A percentile compares a stretch with the other conserved stretches of the same genome.
phyloP scores from a whole-genome alignment of 1,139 yeast genomes.

The Zygoascus hellenicus region DNA sequence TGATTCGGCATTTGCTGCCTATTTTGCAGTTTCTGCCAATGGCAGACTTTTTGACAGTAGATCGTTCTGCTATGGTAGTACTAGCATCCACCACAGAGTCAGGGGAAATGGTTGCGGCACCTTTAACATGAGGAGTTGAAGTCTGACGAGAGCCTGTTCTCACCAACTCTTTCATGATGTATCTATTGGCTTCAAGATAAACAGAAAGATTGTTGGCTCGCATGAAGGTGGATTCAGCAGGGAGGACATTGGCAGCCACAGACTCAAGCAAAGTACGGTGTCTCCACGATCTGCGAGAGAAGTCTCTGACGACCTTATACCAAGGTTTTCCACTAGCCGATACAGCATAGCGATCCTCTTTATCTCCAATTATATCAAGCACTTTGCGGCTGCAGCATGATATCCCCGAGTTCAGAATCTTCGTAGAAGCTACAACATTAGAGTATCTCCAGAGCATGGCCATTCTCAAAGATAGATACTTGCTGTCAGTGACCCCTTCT shows the following conservation, averaged over 20 bases:
- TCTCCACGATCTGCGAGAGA: slow-evolving; percentile 89
- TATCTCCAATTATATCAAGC: slow-evolving; percentile 36
- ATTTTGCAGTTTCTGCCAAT: slow-evolving; percentile 71
- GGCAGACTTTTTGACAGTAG: slow-evolving; percentile 79
- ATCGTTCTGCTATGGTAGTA: slow-evolving; percentile 62
- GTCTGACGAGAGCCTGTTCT: slow-evolving; percentile 15
- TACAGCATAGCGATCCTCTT: slow-evolving; percentile 11
- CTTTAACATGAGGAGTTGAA: slow-evolving; percentile 34
- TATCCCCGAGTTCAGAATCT: slow-evolving; percentile 68
- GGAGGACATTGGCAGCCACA: slow-evolving; percentile 48
- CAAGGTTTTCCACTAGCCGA: slow-evolving; percentile 42
- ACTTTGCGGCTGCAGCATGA: slow-evolving; percentile 65
- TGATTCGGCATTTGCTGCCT: slow-evolving; percentile 81
- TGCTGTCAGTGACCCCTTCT: slow-evolving; percentile 59
- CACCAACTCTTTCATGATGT: slow-evolving; percentile 48
- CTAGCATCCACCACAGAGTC: slow-evolving; percentile 70
- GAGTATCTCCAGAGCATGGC: slow-evolving; percentile 91
- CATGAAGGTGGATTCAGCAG: slow-evolving; percentile 55
- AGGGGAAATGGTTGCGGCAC: slow-evolving; percentile 76
- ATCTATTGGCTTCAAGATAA: slow-evolving; percentile 86
- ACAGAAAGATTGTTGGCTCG: slow-evolving; percentile 75
- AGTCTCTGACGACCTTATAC: slow-evolving; percentile 70
- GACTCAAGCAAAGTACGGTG: slow-evolving; percentile 58
- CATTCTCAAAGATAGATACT: slow-evolving; percentile 69
- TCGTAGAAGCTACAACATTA: slow-evolving; percentile 66